phyloP scores from a whole-genome alignment of 2,329 filamentous ascomycete genomes.

The Pseudogymnoascus sp. region DNA sequence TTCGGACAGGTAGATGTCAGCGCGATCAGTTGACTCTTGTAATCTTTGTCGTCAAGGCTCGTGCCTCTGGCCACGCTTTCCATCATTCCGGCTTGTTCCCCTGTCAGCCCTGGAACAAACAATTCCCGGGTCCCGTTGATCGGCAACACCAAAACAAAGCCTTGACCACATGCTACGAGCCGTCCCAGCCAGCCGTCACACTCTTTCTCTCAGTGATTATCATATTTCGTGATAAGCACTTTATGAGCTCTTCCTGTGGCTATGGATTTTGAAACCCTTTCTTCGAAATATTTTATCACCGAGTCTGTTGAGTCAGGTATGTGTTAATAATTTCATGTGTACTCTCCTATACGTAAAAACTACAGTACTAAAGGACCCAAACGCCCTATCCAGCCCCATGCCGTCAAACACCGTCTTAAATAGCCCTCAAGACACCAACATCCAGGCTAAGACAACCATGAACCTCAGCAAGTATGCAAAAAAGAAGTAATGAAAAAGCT shows the following conservation, averaged over 20 bases:
- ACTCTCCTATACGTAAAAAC: background rate
- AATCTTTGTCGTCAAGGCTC: slow-evolving; percentile 5
- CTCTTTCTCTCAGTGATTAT: background rate
- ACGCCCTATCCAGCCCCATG: background rate
- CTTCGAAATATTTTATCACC: background rate
- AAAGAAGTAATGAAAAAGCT: slow-evolving; percentile 9
- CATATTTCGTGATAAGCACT: background rate
- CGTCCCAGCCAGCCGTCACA: background rate
- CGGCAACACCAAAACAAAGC: slow-evolving; percentile 5
- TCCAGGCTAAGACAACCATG: background rate
- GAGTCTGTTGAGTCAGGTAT: background rate
- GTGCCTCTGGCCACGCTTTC: slow-evolving; percentile 6
- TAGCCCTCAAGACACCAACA: background rate
- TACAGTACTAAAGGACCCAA: background rate
- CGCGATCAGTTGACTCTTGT: slow-evolving; percentile 4
- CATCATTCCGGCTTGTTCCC: slow-evolving; percentile 9
- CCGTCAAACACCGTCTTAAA: background rate
- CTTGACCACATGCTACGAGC: background rate
- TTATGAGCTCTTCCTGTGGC: background rate
- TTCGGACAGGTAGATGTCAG: background rate
- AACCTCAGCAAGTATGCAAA: slow-evolving; percentile 1
- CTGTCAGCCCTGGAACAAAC: slow-evolving; percentile 5
- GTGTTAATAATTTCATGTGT: background rate
- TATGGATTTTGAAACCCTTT: background rate
- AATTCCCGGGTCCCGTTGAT: slow-evolving; percentile 5